Base-by-base conservation (phyloP, 2,329 filamentous ascomycete species). In the Colletotrichum trifolii region DNA sequence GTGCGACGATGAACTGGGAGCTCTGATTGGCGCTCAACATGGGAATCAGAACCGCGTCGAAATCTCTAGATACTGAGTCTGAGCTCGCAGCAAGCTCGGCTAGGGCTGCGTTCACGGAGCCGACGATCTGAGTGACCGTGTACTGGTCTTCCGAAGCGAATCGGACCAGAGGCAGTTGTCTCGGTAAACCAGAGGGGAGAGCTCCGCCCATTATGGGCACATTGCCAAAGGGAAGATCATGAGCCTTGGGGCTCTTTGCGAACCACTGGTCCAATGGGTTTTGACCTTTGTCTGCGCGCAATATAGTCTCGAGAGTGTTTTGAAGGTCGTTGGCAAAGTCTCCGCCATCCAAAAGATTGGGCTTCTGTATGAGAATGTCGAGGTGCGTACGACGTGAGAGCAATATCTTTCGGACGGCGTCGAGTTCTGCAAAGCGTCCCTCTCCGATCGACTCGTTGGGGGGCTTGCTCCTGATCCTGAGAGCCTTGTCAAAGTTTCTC, bases 61-160 rank as follows among this genome's bases (percentile, higher is more conserved):
- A 48, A 7, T 34, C 15, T 10, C 6, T 8, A 33, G 46, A 48
- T 33, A 13, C 13, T 5, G 34, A 15, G 15, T 8, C 8, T 8
- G n/a, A 5, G 8, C 15, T 8, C 8, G 46, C 46, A 25, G 46
- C 46, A 33, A 33, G 15, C 7, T 48, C 46, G 8, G 46, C 46
- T 5, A 25, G 34, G 9, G 46, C 46, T 25, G 25, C 6, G 34
- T 48, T 48, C 34, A 25, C 46, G 2, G 46, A 8, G 34, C 46
- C 46, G 17, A 48, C 46, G 13, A 48, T 48, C 25, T 48, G 46
- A 33, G 46, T 48, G 8, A 34, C 46, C 46, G 34, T 48, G 46
- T 48, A 48, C 13, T 48, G 46, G 34, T 25, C 15, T 34, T 48
- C 46, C 8, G 25, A 10, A 6, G 9, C 6, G 13, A 48, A 48